Conservation (phyloP, 1,284 basidiomycete species). For the Cutaneotrichosporon sp. region DNA sequence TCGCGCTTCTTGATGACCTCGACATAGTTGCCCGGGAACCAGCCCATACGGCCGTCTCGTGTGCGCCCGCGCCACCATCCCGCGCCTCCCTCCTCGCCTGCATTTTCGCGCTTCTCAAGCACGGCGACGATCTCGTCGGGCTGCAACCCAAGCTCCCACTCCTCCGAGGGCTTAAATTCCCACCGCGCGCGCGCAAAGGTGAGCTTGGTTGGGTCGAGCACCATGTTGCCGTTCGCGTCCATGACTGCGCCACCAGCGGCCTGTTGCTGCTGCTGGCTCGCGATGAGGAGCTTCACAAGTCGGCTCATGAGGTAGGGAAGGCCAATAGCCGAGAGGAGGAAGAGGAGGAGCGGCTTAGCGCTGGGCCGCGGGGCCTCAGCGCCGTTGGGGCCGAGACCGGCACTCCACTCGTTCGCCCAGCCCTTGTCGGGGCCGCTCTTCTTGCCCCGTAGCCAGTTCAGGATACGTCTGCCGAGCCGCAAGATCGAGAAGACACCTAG, state of each 20-base stretch:
- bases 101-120: slow-evolving; percentile 73
- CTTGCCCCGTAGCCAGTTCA: slow-evolving; percentile 52
- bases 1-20: slow-evolving; percentile 24
- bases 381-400: slow-evolving; percentile 10
- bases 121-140: slow-evolving; percentile 94
- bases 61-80: slow-evolving; percentile 98
- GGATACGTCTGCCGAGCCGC: slow-evolving; percentile 57
- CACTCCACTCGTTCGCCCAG: slow-evolving; percentile 49
- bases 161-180: slow-evolving; percentile 68
- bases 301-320: slow-evolving; percentile 91
- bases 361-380: slow-evolving; percentile 58
- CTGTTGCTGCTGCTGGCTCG: slow-evolving; percentile 52
- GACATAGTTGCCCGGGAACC: slow-evolving; percentile 90
- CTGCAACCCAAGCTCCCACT: slow-evolving; percentile 73
- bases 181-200: slow-evolving; percentile 85
- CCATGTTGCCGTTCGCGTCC: slow-evolving; percentile 25
- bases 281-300: slow-evolving; percentile 75
- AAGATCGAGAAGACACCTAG: slow-evolving; percentile 85
- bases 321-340: slow-evolving; percentile 92
- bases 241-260: slow-evolving; percentile 22
- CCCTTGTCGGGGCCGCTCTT: slow-evolving; percentile 50
- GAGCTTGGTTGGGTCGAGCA: slow-evolving; percentile 56
- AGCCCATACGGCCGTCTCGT: slow-evolving; percentile 87
- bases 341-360: slow-evolving; percentile 88
- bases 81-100: slow-evolving; percentile 69